Evolutionary conservation across 192 early-diverging fungal genomes (phyloP).

Genomic region (Funneliformis mosseae): DNA sequence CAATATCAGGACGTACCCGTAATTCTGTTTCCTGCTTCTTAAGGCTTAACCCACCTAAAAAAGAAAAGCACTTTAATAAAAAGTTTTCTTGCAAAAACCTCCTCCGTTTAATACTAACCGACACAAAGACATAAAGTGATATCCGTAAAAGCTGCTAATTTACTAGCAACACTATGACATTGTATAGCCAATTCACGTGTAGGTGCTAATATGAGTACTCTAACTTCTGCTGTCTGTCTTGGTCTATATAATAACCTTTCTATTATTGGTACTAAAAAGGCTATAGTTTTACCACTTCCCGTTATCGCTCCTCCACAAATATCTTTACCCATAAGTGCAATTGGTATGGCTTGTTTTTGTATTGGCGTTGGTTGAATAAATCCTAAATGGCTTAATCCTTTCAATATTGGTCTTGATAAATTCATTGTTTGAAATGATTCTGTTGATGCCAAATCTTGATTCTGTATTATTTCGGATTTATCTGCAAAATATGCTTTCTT

Average conservation of each 20-base stretch:
- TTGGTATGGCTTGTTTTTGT: conserved; percentile 89
- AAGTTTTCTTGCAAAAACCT: not conserved
- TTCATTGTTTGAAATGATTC: conserved; percentile 92
- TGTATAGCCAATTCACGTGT: conserved; percentile 98
- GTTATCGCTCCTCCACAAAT: conserved; percentile 98
- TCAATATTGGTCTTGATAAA: conserved; percentile 93
- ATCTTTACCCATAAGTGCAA: conserved; percentile 94
- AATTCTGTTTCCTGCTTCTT: conserved; percentile 90
- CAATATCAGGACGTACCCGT: conserved; percentile 81
- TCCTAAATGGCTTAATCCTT: conserved; percentile 84
- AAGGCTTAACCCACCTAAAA: conserved; percentile 79
- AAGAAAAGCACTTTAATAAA: not conserved
- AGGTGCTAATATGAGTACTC: conserved; percentile 92
- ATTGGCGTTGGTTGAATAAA: conserved; percentile 94
- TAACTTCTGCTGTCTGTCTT: conserved; percentile 70
- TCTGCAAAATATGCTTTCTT: conserved; percentile 65
- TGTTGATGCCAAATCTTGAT: conserved; percentile 42
- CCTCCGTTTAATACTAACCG: conserved; percentile 33
- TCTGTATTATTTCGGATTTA: conserved; percentile 9
- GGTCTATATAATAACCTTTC: conserved; percentile 94
- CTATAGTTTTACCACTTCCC: conserved; percentile 98
- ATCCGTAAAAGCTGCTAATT: conserved; percentile 86
- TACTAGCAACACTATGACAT: conserved; percentile 88
- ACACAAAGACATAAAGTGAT: conserved; percentile 86
- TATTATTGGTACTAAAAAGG: conserved; percentile 93